Evolutionary conservation across 75 land plant species (phyloP).

Genomic region (Selaginella tamariscina): DNA sequence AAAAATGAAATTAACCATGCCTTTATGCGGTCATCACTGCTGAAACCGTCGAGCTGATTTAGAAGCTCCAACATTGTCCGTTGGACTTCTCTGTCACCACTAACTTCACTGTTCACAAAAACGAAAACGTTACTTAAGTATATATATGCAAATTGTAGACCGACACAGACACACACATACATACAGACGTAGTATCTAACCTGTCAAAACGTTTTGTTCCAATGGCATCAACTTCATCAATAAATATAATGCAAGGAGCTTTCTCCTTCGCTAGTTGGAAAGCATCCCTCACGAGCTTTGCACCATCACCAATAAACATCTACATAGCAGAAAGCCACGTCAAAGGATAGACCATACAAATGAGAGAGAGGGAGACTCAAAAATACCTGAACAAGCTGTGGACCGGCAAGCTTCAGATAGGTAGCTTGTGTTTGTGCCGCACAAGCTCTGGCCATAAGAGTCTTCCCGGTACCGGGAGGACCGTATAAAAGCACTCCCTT

Average conservation of each 20-base stretch:
- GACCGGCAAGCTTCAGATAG: conserved; percentile 89
- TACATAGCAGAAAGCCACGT: not conserved
- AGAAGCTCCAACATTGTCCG: conserved; percentile 7
- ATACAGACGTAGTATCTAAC: not conserved
- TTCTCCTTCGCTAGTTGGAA: conserved; percentile 7
- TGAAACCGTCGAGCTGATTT: conserved; percentile 7
- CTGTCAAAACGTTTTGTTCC: conserved; percentile 12
- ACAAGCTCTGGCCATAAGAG: conserved; percentile 98
- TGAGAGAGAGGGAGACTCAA: not conserved
- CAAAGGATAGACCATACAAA: too few species aligned
- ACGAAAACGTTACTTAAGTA: not conserved
- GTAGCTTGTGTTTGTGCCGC: conserved; percentile 99
- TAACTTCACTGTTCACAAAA: conserved; percentile 2
- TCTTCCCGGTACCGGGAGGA: conserved; percentile 98
- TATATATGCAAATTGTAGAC: too few species aligned
- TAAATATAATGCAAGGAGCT: conserved; percentile 2
- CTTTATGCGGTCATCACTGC: conserved; percentile 9
- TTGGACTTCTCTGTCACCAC: conserved; percentile 9
- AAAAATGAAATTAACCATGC: too few species aligned
- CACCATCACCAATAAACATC: conserved; percentile 12
- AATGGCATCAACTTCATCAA: conserved; percentile 13
- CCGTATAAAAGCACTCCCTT: conserved; percentile 97
- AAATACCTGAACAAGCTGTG: conserved; percentile 88
- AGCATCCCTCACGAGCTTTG: conserved; percentile 10
- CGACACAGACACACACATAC: not conserved